Base-by-base conservation (phyloP, 768 basidiomycete species). In the Rhodocollybia butyracea region DNA sequence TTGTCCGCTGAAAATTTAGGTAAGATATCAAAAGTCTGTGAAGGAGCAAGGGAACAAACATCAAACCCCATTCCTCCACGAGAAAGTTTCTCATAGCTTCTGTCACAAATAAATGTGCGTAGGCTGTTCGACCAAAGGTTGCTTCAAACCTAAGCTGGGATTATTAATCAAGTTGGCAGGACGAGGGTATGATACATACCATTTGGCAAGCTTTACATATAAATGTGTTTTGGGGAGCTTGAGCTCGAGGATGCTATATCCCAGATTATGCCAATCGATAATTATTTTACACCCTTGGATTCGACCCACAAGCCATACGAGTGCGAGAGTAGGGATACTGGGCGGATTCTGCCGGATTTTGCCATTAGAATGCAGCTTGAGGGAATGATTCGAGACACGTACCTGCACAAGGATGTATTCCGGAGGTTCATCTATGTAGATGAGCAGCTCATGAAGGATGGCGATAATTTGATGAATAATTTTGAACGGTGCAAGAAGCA, bases 181-280 rank as follows among this genome's bases (percentile, higher is more conserved):
- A 58, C 29, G n/a, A 41, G 12, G 36, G 32, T 24, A 5, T 34
- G 13, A 30, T 24, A 19, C 70, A n/a, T 60, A 96, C 96, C 80
- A 80, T 71, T 82, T 83, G 0, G 92, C 88, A 21, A 96, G 65
- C 59, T 69, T 78, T 38, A 96, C 92, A 58, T 95, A 77, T 0
- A 76, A 68, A 66, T 94, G 90, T 0, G 69, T 66, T 1, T 74
- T 56, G 0, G 93, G 90, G n/a, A 94, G 72, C 62, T 84, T 88
- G 60, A 99, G 70, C 1, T 88, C 89, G 46, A 99, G 81, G 43
- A 98, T 94, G 59, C 86, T 96, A 67, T 93, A 94, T 17, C 97
- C 97, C 24, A 96, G 81, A 68, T 99, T 99, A 68, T 99, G 97
- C 97, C 97, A 99, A 72, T 99, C 97, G 53, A 99, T 94, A 57